Evolutionary conservation across 805 yeast genomes (phyloP).

Genomic region (Candida ovalis): DNA sequence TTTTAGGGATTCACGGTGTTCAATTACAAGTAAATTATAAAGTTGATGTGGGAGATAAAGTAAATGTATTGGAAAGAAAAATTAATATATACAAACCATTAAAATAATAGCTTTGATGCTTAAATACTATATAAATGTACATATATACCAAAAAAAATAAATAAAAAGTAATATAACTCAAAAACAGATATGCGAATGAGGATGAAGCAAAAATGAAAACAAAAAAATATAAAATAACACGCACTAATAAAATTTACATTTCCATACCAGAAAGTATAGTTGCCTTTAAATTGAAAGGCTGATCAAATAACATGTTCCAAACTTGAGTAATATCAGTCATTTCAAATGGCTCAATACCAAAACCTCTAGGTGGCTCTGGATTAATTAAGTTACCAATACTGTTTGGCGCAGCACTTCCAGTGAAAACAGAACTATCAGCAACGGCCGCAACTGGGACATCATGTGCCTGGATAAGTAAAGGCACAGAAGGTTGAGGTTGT

Average conservation of each 20-base stretch:
- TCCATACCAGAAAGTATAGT: slow-evolving; percentile 15
- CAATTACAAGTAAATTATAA: slow-evolving; percentile 20
- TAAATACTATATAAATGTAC: not conserved
- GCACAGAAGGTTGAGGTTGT: not conserved
- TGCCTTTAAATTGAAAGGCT: slow-evolving; percentile 16
- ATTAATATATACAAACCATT: slow-evolving; percentile 14
- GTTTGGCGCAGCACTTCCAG: not conserved
- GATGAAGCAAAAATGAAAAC: not conserved
- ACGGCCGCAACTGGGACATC: not conserved
- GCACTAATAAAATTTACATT: not conserved
- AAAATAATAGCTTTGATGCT: not conserved
- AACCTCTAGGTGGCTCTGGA: not conserved
- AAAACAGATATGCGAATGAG: not conserved
- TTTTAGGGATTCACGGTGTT: slow-evolving; percentile 22
- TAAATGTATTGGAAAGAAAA: slow-evolving; percentile 15
- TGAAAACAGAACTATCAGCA: not conserved
- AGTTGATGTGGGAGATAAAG: slow-evolving; percentile 19
- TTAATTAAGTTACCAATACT: not conserved
- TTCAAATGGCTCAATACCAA: not conserved
- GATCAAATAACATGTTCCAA: slow-evolving; percentile 20
- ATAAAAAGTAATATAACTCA: too few relatives aligned
- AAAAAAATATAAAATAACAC: not conserved
- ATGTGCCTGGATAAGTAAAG: not conserved
- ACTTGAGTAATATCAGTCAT: slow-evolving; percentile 12
- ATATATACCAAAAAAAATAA: too few relatives aligned